A percentile compares a stretch with the other conserved stretches of the same genome.
These are phyloP conservation scores for Ganoderma lingzhi DNA, from an alignment of 1,284 basidiomycete genomes.

Conservation along the genomic window DNA sequence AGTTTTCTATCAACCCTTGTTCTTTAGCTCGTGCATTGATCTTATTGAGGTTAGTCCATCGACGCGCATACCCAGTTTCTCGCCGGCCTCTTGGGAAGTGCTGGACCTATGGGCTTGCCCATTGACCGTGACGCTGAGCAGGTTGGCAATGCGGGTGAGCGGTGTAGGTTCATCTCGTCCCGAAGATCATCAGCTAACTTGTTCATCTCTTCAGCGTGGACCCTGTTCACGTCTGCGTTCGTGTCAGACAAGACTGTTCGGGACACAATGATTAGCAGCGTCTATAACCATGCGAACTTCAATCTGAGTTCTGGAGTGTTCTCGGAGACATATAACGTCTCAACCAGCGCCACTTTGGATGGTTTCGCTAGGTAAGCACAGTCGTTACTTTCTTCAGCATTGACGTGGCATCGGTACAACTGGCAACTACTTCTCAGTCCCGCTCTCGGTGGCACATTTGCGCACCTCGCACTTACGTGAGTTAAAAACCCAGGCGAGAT, in stretches of 20 bases:
- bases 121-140: slow-evolving; percentile 25
- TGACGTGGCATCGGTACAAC: not conserved
- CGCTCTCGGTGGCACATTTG: slow-evolving; percentile 33
- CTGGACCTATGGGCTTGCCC: slow-evolving; percentile 19
- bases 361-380: slow-evolving; percentile 32
- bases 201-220: slow-evolving; percentile 35
- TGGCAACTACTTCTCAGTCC: slow-evolving; percentile 23
- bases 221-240: slow-evolving; percentile 37
- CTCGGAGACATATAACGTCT: slow-evolving; percentile 30
- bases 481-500: slow-evolving; percentile 4
- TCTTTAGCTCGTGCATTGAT: not conserved
- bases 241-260: slow-evolving; percentile 30
- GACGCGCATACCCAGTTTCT: slow-evolving; percentile 21
- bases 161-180: not conserved
- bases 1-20: too few species aligned
- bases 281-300: slow-evolving; percentile 33
- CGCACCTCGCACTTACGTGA: slow-evolving; percentile 35
- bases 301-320: slow-evolving; percentile 34
- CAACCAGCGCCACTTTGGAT: slow-evolving; percentile 14
- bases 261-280: slow-evolving; percentile 30
- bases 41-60: slow-evolving; percentile 9
- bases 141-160: slow-evolving; percentile 24
- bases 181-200: not conserved
- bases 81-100: slow-evolving; percentile 2
- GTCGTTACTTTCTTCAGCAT: not conserved